Evolutionary conservation across 73 alveolate genomes (phyloP).

Genomic region (Urostyla sp.): DNA sequence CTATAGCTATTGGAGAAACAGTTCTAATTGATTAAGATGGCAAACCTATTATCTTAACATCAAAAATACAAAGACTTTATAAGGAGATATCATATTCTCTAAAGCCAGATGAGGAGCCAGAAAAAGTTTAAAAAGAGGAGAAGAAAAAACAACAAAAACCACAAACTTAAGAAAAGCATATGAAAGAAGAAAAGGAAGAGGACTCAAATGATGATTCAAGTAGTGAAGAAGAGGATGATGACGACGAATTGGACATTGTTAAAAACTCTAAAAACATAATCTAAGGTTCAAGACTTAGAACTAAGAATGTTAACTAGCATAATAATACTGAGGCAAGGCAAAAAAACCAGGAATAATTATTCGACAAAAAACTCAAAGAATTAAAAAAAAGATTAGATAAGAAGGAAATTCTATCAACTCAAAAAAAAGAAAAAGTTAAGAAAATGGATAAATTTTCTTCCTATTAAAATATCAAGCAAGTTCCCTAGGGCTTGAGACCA

Average conservation of each 20-base stretch:
- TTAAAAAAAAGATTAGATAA: slow-evolving; percentile 85
- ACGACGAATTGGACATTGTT: slow-evolving; percentile 59
- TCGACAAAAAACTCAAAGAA: slow-evolving; percentile 82
- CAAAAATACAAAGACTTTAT: slow-evolving; percentile 57
- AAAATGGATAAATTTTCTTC: slow-evolving; percentile 83
- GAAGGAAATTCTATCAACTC: slow-evolving; percentile 72
- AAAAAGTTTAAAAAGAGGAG: slow-evolving; percentile 22
- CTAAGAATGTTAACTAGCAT: slow-evolving; percentile 76
- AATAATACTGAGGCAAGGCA: slow-evolving; percentile 81
- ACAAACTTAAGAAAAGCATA: background rate
- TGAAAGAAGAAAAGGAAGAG: slow-evolving; percentile 76
- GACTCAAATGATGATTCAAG: slow-evolving; percentile 62
- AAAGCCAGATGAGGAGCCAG: slow-evolving; percentile 67
- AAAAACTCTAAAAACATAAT: slow-evolving; percentile 65
- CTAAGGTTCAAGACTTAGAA: slow-evolving; percentile 81
- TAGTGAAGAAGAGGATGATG: slow-evolving; percentile 57
- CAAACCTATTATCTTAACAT: slow-evolving; percentile 58
- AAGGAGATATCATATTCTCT: slow-evolving; percentile 75
- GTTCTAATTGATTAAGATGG: slow-evolving; percentile 63
- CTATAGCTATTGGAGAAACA: slow-evolving; percentile 70
- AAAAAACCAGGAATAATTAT: slow-evolving; percentile 81
- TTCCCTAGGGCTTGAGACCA: slow-evolving; percentile 85
- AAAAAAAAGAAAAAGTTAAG: slow-evolving; percentile 74
- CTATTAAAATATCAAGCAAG: slow-evolving; percentile 73
- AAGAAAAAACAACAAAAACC: background rate